Base-by-base conservation (phyloP, 495 filamentous ascomycete species). In the Lophiotrema nucula region DNA sequence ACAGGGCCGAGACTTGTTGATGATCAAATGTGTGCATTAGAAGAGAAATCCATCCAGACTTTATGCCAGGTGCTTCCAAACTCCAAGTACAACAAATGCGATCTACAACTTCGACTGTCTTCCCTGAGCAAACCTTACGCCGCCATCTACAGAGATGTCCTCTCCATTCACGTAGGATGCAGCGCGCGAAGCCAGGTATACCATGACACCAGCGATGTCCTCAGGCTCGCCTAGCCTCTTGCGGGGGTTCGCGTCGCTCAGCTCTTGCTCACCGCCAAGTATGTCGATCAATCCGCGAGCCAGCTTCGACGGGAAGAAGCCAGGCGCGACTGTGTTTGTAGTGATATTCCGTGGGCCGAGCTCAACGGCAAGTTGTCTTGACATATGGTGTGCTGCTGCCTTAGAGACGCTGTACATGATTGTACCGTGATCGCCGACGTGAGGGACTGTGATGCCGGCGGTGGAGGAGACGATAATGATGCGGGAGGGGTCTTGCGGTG, bases 321-420 rank as follows among this genome's bases (percentile, higher is more conserved):
- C 73, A 22, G 73, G 73, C 2, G 71, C 73, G 12, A 76, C 66
- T 1, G 71, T 69, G 48, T 76, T 76, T 16, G 71, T 68, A 2
- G 73, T 75, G 60, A 76, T 73, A 45, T 75, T 70, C 19, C 69
- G 46, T 10, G 71, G 72, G 4, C 73, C 74, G 10, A 76, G 59
- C 62, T 75, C 71, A n/a, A 73, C 62, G 1, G 73, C 73, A 1
- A 76, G 60, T 49, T 75, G 73, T 27, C 68, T 47, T 2, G 62
- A 67, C 27, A 76, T 55, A 58, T 76, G 74, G 54, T 67, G 72
- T 44, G 73, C 73, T 6, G 73, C 74, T n/a, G 73, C 73, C 58
- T 76, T 75, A 0, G 74, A 76, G 10, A 70, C 67, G 25, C 68
- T 66, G 60, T 73, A 75, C 73, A 76, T 74, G 52, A 76, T 74